These are phyloP conservation scores for Termitomyces sp. DNA, from an alignment of 768 basidiomycete genomes.

Conservation along the genomic window DNA sequence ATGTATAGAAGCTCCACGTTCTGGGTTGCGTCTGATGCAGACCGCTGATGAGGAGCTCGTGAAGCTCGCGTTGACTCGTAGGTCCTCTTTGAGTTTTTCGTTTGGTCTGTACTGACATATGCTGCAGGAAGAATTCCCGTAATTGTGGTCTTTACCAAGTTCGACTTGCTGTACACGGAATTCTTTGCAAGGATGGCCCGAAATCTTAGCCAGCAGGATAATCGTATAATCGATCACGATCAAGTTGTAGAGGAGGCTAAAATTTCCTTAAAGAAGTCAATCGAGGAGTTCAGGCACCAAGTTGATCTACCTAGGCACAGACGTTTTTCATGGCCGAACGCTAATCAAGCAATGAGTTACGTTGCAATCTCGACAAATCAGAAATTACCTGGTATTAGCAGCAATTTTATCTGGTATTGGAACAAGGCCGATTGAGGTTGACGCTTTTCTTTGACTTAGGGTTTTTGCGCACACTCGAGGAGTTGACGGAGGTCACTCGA, in stretches of 20 bases:
- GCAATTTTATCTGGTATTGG: neutral
- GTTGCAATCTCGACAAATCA: neutral
- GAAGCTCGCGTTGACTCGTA: neutral
- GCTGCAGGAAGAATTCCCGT: neutral
- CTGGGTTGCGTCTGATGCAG: neutral
- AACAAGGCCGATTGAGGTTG: neutral
- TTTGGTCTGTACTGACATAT: neutral
- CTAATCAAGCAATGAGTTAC: neutral
- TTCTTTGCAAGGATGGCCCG: neutral
- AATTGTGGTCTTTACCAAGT: neutral
- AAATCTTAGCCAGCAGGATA: neutral
- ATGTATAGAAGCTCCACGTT: conserved; percentile 1
- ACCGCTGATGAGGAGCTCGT: neutral
- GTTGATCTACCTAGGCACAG: neutral
- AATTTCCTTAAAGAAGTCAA: neutral
- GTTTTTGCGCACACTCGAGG: neutral
- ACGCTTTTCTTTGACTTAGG: neutral
- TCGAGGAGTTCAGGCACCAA: neutral
- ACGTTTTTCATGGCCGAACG: neutral
- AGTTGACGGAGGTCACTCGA: neutral
- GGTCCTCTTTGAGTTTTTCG: neutral
- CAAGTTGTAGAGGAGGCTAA: neutral
- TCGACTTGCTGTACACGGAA: neutral
- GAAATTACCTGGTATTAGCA: neutral
- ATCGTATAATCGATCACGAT: neutral